These are phyloP conservation scores for Leucoagaricus sp. DNA, from an alignment of 1,284 basidiomycete genomes.

Conservation along the genomic window DNA sequence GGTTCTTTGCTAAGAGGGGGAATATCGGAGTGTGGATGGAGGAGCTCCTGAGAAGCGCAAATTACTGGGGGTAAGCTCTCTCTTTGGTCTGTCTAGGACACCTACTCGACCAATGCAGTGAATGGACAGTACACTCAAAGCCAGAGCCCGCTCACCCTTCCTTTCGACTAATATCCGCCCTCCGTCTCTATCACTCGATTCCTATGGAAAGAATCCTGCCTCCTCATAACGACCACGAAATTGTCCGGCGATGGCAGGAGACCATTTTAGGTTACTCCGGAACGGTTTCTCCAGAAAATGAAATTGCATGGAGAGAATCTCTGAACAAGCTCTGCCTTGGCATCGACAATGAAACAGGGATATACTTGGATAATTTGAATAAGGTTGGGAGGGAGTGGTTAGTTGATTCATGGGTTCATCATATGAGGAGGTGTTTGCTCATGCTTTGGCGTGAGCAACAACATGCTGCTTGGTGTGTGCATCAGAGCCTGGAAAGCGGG, in stretches of 20 bases:
- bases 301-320: slow-evolving; percentile 37
- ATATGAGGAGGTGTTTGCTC: slow-evolving; percentile 40
- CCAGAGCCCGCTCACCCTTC: slow-evolving; percentile 71
- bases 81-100: slow-evolving; percentile 10
- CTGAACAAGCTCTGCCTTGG: slow-evolving; percentile 36
- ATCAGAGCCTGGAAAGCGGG: slow-evolving; percentile 4
- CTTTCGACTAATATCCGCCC: slow-evolving; percentile 69
- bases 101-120: slow-evolving; percentile 40
- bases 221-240: slow-evolving; percentile 27
- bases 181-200: slow-evolving; percentile 61
- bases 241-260: slow-evolving; percentile 53
- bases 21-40: slow-evolving; percentile 46
- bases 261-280: slow-evolving; percentile 50
- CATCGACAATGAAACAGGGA: slow-evolving; percentile 22
- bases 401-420: slow-evolving; percentile 24
- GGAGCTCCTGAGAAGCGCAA: slow-evolving; percentile 51
- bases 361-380: slow-evolving; percentile 15
- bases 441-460: slow-evolving; percentile 50
- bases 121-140: slow-evolving; percentile 71
- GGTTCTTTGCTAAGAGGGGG: slow-evolving; percentile 44
- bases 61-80: slow-evolving; percentile 73
- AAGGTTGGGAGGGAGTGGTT: slow-evolving; percentile 9
- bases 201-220: slow-evolving; percentile 22
- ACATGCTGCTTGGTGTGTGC: slow-evolving; percentile 41
- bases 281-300: slow-evolving; percentile 40